Evolutionary conservation across 2,329 filamentous ascomycete species (phyloP).

Genomic region (Aphanocladium album): DNA sequence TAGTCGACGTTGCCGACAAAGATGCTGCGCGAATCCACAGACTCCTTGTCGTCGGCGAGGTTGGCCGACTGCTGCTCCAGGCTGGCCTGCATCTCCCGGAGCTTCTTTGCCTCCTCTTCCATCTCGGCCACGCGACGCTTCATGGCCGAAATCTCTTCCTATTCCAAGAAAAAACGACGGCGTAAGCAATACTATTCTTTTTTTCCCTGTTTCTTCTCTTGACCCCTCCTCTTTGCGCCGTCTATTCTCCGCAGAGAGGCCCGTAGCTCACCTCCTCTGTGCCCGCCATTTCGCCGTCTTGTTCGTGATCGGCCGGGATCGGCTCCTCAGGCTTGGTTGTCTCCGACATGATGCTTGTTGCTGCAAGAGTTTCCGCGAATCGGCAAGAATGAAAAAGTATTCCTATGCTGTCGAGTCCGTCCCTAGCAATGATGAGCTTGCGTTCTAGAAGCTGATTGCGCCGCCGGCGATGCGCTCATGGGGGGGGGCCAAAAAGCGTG

Average conservation of each 20-base stretch:
- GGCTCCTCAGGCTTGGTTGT: conserved; percentile 12
- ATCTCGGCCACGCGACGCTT: conserved; percentile 83
- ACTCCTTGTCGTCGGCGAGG: conserved; percentile 87
- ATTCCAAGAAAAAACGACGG: conserved; percentile 15
- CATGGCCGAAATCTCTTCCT: conserved; percentile 83
- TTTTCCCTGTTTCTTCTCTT: not conserved
- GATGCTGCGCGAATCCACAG: conserved; percentile 90
- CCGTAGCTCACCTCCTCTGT: conserved; percentile 14
- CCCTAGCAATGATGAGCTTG: not conserved
- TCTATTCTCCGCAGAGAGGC: not conserved
- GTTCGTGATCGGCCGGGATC: conserved; percentile 12
- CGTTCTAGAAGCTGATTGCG: not conserved
- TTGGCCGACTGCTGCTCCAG: conserved; percentile 82
- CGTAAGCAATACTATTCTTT: conserved; percentile 4
- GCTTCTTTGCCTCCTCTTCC: conserved; percentile 82
- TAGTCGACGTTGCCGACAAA: conserved; percentile 99
- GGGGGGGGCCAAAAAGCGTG: not conserved
- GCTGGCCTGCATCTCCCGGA: conserved; percentile 79
- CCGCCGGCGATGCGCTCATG: not conserved
- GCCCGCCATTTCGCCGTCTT: conserved; percentile 11
- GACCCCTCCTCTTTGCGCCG: not conserved
- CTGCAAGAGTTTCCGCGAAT: not conserved
- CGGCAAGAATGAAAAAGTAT: not conserved
- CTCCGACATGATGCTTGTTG: conserved; percentile 13
- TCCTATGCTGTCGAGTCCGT: not conserved